Evolutionary conservation across 805 yeast species (phyloP).

Genomic region (Sungouiella blattae): DNA sequence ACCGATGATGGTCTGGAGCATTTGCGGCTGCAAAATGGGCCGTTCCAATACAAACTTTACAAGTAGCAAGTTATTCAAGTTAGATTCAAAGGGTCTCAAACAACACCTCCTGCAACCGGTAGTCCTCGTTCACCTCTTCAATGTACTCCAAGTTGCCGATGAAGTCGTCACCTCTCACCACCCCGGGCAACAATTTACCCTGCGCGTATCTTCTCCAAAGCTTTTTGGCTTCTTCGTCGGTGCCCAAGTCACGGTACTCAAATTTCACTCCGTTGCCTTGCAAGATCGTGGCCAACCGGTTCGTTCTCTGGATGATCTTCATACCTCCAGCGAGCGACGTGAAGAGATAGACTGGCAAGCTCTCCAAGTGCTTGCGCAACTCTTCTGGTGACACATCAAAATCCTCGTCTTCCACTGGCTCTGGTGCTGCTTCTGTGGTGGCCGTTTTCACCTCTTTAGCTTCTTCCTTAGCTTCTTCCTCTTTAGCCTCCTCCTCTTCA

Average conservation of each 20-base stretch:
- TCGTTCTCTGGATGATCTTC: slow-evolving; percentile 74
- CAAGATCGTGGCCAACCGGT: slow-evolving; percentile 68
- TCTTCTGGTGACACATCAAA: slow-evolving; percentile 41
- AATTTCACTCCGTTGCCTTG: slow-evolving; percentile 69
- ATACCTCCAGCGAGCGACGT: slow-evolving; percentile 88
- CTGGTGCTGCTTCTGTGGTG: background rate
- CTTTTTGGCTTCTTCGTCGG: slow-evolving; percentile 80
- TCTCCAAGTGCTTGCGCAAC: slow-evolving; percentile 38
- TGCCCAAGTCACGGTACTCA: slow-evolving; percentile 74
- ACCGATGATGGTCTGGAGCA: too few relatives aligned
- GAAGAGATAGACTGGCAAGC: slow-evolving; percentile 67
- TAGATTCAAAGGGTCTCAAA: slow-evolving; percentile 59
- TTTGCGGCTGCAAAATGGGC: too few relatives aligned
- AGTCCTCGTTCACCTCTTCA: slow-evolving; percentile 83
- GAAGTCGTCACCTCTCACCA: slow-evolving; percentile 76
- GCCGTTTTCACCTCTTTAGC: background rate
- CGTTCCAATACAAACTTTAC: too few relatives aligned
- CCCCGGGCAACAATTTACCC: slow-evolving; percentile 79
- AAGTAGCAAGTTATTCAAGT: too few relatives aligned
- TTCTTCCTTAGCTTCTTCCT: background rate
- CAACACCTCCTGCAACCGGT: slow-evolving; percentile 57
- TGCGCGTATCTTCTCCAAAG: slow-evolving; percentile 74
- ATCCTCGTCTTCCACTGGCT: slow-evolving; percentile 17
- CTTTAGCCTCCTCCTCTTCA: too few relatives aligned
- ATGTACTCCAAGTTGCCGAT: slow-evolving; percentile 85